These are phyloP conservation scores for Sungouiella thailandica DNA, from an alignment of 805 yeast species.

Conservation along the genomic window DNA sequence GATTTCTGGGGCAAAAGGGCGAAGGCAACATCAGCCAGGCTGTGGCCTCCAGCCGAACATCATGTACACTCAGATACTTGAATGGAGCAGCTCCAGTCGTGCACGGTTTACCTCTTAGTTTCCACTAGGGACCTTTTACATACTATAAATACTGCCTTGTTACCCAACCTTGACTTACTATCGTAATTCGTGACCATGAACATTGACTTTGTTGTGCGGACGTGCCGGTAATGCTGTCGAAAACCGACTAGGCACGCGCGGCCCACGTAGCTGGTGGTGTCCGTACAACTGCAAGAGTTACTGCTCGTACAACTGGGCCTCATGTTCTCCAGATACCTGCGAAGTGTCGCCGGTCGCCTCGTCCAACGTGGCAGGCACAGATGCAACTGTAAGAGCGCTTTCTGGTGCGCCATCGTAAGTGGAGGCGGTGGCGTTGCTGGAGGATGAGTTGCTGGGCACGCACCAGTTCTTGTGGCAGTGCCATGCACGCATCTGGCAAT, in stretches of 20 bases:
- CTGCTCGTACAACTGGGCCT: constrained; percentile 7
- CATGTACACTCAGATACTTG: constrained; percentile 64
- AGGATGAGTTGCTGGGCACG: constrained; percentile 40
- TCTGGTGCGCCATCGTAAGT: constrained; percentile 9
- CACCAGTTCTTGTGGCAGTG: constrained; percentile 94
- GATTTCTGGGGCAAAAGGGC: constrained; percentile 33
- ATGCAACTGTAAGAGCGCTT: constrained; percentile 8
- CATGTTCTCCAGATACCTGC: constrained; percentile 6
- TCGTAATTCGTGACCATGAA: no score
- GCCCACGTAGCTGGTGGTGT: no score
- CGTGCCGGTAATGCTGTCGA: no score
- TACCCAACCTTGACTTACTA: no score
- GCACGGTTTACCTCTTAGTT: constrained; percentile 72
- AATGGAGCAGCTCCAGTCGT: constrained; percentile 93
- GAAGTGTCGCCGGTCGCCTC: neutral
- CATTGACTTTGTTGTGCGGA: no score
- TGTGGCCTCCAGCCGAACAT: constrained; percentile 55
- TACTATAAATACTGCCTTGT: no score
- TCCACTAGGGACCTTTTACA: neutral
- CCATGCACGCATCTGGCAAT: constrained; percentile 92
- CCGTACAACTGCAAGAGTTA: no score
- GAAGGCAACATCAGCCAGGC: constrained; percentile 46
- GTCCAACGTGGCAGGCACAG: neutral
- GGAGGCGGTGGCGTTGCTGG: constrained; percentile 11
- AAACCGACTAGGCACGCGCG: no score